phyloP scores from a whole-genome alignment of 108 stramenopile genomes.

The Skeletonema marinoi region DNA sequence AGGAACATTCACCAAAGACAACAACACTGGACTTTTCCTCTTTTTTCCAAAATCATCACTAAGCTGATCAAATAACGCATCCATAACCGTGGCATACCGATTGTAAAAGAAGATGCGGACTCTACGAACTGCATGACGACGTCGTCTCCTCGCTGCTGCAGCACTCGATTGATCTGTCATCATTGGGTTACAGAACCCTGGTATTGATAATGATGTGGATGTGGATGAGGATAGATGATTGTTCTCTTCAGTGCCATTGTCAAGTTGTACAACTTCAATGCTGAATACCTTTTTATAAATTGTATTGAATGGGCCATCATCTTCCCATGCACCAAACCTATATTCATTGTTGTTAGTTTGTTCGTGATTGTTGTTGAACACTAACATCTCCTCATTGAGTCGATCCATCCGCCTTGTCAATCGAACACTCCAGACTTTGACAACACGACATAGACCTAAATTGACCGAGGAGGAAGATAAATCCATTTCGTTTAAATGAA shows the following conservation, averaged over 20 bases:
- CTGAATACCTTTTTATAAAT: conserved; percentile 55
- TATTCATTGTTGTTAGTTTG: background rate
- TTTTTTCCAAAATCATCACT: background rate
- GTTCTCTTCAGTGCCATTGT: conserved; percentile 2
- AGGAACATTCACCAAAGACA: conserved; percentile 53
- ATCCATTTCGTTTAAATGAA: conserved; percentile 52
- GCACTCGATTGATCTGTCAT: conserved; percentile 4
- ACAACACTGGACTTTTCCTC: conserved; percentile 16
- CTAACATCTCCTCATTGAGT: background rate
- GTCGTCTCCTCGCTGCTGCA: conserved; percentile 4
- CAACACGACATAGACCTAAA: conserved; percentile 47
- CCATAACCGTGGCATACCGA: conserved; percentile 54
- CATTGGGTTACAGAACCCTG: conserved; percentile 13
- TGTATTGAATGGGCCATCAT: conserved; percentile 64
- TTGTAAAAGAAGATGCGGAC: conserved; percentile 71
- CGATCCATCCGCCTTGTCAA: conserved; percentile 47
- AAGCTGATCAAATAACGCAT: conserved; percentile 21
- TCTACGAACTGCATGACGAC: conserved; percentile 39
- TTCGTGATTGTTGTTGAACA: background rate
- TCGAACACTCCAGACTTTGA: conserved; percentile 52
- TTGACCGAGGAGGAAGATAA: conserved; percentile 37
- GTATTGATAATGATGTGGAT: conserved; percentile 8
- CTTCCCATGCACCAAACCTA: conserved; percentile 32
- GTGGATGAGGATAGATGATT: background rate
- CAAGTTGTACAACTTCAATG: conserved; percentile 58